A percentile compares a stretch with the other conserved stretches of the same genome.
Conservation (phyloP, 176 grass and related monocot species). For the Luzula sylvatica region DNA sequence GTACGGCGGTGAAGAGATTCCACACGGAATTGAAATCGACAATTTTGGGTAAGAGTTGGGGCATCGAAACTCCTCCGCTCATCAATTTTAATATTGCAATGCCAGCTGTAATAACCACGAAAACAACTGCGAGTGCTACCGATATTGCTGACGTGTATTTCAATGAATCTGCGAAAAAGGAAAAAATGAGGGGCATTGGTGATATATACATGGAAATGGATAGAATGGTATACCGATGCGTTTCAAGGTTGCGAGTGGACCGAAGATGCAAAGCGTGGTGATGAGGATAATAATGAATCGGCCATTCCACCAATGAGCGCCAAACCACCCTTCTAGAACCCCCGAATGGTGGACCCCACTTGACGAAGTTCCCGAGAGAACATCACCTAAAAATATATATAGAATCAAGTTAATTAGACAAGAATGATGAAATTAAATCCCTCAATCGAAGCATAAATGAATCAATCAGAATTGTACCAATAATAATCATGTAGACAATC, state of each 20-base stretch:
- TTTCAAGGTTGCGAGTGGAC: constrained; percentile 77
- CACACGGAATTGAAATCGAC: constrained; percentile 70
- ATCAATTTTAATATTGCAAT: constrained; percentile 87
- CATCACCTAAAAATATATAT: constrained; percentile 40
- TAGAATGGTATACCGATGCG: constrained; percentile 40
- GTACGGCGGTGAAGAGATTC: constrained; percentile 91
- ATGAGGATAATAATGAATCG: constrained; percentile 67
- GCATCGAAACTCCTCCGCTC: constrained; percentile 57
- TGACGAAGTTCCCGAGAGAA: constrained; percentile 77
- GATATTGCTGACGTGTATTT: constrained; percentile 86
- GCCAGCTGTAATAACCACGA: constrained; percentile 85
- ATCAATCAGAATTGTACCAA: constrained; percentile 31
- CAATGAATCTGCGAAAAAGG: constrained; percentile 64
- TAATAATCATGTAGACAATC: constrained; percentile 99
- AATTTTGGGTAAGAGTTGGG: constrained; percentile 73
- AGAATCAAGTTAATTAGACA: background rate
- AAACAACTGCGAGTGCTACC: constrained; percentile 71
- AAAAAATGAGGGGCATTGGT: background rate
- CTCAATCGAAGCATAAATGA: too few relatives aligned
- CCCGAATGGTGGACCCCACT: constrained; percentile 66
- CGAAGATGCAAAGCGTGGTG: constrained; percentile 49
- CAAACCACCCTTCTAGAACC: constrained; percentile 94
- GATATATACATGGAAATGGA: too few relatives aligned
- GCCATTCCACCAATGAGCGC: constrained; percentile 76
- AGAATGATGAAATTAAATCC: background rate